Conservation (phyloP, 129 eudicot genomes). For the Artemisia argyi region DNA sequence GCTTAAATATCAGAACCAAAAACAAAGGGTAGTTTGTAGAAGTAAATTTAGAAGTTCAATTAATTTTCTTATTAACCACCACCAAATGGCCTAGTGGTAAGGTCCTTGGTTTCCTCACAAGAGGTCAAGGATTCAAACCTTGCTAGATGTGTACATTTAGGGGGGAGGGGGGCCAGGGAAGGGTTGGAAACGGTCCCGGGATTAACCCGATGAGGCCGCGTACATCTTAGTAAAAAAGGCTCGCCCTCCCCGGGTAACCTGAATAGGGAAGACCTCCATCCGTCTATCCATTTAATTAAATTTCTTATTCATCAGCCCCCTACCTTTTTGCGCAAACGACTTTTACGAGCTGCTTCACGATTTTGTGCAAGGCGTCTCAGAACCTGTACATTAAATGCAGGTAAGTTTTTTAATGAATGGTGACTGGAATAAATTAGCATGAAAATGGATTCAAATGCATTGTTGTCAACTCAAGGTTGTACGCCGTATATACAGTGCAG, state of each 20-base stretch:
- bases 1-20: background rate
- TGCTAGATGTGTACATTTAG: too few relatives aligned
- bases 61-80: background rate
- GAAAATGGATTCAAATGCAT: constrained; percentile 11
- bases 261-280: too few relatives aligned
- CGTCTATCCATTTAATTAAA: too few relatives aligned
- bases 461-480: background rate
- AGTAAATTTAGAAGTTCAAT: constrained; percentile 16
- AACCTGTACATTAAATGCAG: constrained; percentile 30
- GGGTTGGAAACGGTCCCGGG: too few relatives aligned
- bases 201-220: too few relatives aligned
- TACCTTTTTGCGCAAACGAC: constrained; percentile 97
- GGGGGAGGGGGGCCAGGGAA: too few relatives aligned
- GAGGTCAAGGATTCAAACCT: too few relatives aligned
- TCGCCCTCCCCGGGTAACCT: too few relatives aligned
- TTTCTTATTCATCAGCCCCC: background rate
- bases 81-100: too few relatives aligned
- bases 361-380: constrained; percentile 97
- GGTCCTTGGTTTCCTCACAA: too few relatives aligned
- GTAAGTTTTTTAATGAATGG: background rate
- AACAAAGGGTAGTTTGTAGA: constrained; percentile 13
- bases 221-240: too few relatives aligned
- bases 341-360: constrained; percentile 99
- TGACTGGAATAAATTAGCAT: constrained; percentile 6
- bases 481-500: background rate